Conservation (phyloP, 768 basidiomycete species). For the Lactarius hatsudake region DNA sequence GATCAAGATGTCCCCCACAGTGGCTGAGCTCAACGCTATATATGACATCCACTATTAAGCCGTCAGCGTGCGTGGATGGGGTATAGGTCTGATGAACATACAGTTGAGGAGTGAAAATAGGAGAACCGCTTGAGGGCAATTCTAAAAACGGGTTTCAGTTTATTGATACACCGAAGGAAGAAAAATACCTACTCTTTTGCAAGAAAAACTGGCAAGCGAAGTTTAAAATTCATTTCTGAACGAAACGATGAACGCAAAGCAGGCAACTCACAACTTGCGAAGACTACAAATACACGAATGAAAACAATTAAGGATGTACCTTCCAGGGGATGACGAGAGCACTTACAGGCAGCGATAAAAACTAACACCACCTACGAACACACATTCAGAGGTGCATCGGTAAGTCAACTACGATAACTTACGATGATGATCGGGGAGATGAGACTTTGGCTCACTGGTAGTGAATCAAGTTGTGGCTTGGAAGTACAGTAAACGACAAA, state of each 20-base stretch:
- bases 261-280: conserved; percentile 29
- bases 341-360: conserved; percentile 44
- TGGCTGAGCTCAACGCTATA: conserved; percentile 44
- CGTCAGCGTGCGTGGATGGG: neutral
- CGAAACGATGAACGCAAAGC: neutral
- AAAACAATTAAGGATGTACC: neutral
- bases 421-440: conserved; percentile 1
- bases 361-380: conserved; percentile 34
- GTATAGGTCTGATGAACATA: conserved; percentile 28
- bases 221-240: neutral
- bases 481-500: neutral
- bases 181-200: conserved; percentile 42
- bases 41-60: conserved; percentile 47
- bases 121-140: conserved; percentile 36
- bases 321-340: neutral
- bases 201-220: conserved; percentile 41
- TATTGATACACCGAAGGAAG: conserved; percentile 2
- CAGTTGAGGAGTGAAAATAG: conserved; percentile 35
- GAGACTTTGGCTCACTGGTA: conserved; percentile 1
- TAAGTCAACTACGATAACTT: neutral
- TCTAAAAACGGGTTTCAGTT: conserved; percentile 20
- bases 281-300: conserved; percentile 14
- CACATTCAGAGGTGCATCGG: neutral
- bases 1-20: conserved; percentile 50
- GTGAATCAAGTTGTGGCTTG: neutral